Conservation (phyloP, 257 asterid species). For the Solanum arcanum region DNA sequence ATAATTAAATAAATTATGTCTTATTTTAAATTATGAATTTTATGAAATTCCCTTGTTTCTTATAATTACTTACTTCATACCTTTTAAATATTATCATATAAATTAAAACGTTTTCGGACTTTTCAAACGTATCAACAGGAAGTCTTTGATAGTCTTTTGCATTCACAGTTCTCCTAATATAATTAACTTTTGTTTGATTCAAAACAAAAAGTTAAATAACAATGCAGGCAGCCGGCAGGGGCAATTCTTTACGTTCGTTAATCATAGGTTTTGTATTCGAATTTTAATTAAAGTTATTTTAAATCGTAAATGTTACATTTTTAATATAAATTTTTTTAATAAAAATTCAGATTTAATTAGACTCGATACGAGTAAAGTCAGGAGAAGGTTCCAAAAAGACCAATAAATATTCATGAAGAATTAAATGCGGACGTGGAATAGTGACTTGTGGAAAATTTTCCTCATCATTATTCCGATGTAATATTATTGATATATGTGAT, state of each 20-base stretch:
- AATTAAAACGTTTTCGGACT: neutral
- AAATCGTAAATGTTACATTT: too few relatives aligned
- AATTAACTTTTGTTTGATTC: neutral
- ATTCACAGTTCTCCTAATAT: neutral
- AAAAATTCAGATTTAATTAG: neutral
- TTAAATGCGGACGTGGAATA: neutral
- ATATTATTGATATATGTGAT: neutral
- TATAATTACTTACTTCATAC: too few relatives aligned
- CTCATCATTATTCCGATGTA: neutral
- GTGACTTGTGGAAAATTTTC: neutral
- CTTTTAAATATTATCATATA: too few relatives aligned
- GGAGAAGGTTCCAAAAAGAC: too few relatives aligned
- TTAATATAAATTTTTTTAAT: accelerated
- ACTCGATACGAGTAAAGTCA: accelerated
- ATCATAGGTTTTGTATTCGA: too few relatives aligned
- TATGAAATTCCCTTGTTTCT: too few relatives aligned
- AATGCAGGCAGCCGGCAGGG: too few relatives aligned
- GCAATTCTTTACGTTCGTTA: too few relatives aligned
- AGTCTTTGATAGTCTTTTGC: neutral
- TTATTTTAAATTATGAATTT: neutral
- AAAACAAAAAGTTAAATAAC: too few relatives aligned
- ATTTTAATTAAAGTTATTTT: too few relatives aligned
- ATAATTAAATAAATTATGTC: too few relatives aligned
- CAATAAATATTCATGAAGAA: neutral
- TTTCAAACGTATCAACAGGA: neutral